phyloP scores from a whole-genome alignment of 1,139 yeast species.

The Geotrichum bryndzae region DNA sequence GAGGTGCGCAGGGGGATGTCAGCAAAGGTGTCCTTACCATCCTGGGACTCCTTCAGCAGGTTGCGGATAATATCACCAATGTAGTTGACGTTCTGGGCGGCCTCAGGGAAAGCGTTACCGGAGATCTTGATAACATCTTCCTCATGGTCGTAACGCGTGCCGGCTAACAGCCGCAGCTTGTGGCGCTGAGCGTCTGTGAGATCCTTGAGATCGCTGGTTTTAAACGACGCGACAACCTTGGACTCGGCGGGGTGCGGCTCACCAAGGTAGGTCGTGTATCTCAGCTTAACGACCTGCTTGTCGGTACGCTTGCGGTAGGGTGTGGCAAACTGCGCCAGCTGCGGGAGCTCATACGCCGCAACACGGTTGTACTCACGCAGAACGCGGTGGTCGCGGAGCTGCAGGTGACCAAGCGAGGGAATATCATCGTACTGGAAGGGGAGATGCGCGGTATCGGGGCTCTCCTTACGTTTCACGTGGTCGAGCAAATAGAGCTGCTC shows the following conservation, averaged over 20 bases:
- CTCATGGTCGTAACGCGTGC: conserved; percentile 63
- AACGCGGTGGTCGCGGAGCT: conserved; percentile 53
- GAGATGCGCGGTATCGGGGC: conserved; percentile 33
- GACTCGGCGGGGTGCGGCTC: conserved; percentile 62
- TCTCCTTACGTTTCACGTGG: conserved; percentile 8
- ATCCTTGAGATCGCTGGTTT: conserved; percentile 46
- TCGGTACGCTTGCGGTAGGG: conserved; percentile 41
- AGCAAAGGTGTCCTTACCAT: conserved; percentile 50
- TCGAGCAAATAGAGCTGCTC: conserved; percentile 16
- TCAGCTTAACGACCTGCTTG: conserved; percentile 53
- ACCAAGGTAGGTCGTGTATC: conserved; percentile 68
- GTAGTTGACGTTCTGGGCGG: conserved; percentile 80
- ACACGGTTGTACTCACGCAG: conserved; percentile 64
- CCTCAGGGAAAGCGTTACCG: conserved; percentile 58
- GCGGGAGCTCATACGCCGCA: conserved; percentile 89
- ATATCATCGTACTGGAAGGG: conserved; percentile 50
- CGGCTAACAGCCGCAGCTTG: conserved; percentile 74
- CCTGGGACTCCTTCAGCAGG: conserved; percentile 62
- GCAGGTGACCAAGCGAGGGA: conserved; percentile 54
- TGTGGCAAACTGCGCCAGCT: conserved; percentile 51
- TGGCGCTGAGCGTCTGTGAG: conserved; percentile 52
- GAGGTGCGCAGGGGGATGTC: conserved; percentile 82
- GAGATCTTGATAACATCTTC: conserved; percentile 58
- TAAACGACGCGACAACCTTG: conserved; percentile 58
- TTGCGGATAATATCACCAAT: conserved; percentile 58